phyloP scores from a whole-genome alignment of 306 rosid genomes.

The Abrus pulchellus region DNA sequence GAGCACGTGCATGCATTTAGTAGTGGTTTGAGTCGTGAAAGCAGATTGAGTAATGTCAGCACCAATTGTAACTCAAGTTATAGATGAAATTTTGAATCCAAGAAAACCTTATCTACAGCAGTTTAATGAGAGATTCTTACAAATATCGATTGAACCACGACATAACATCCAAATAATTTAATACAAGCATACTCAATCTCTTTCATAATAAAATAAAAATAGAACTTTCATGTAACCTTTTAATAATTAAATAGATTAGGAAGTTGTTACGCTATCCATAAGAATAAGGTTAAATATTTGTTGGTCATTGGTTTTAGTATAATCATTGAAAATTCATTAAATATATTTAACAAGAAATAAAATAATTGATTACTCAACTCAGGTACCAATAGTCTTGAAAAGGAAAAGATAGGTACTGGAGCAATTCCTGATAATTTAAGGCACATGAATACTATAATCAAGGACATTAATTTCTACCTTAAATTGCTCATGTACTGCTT shows the following conservation, averaged over 20 bases:
- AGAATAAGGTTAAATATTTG: neutral
- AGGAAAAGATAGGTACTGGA: neutral
- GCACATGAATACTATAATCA: conserved; percentile 18
- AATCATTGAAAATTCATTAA: neutral
- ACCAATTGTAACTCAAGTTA: neutral
- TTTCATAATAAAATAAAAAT: neutral
- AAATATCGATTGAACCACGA: neutral
- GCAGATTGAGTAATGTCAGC: neutral
- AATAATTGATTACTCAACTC: neutral
- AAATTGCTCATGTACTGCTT: conserved; percentile 34
- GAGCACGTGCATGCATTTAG: neutral
- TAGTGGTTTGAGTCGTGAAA: neutral
- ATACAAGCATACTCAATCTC: neutral
- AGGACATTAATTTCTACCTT: conserved; percentile 55
- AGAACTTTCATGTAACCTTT: neutral
- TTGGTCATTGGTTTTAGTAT: neutral
- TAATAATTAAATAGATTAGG: neutral
- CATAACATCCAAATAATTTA: neutral
- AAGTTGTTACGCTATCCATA: neutral
- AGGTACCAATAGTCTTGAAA: neutral
- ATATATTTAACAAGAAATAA: neutral
- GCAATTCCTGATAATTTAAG: neutral
- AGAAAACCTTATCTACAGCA: neutral
- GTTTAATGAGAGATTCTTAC: neutral
- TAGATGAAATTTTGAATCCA: neutral